phyloP scores from a whole-genome alignment of 1,284 basidiomycete species.

The Cutaneotrichosporon cutaneum region DNA sequence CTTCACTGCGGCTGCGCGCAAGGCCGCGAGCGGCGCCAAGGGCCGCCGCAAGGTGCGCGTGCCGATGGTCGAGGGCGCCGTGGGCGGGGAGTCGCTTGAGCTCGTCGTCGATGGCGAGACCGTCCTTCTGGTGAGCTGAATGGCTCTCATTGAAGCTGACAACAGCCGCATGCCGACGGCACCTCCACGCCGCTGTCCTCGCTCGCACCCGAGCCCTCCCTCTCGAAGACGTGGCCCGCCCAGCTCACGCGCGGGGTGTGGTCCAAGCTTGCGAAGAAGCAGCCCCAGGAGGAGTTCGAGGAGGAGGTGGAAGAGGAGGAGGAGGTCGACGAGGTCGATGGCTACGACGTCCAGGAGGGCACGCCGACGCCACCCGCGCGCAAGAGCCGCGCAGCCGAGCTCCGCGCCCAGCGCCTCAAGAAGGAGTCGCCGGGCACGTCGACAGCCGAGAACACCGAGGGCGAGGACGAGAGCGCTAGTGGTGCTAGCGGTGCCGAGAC shows the following conservation, averaged over 20 bases:
- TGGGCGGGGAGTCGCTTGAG: conserved; percentile 41
- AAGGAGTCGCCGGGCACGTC: conserved; percentile 1
- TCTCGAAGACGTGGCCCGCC: conserved; percentile 45
- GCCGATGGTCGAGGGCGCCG: conserved; percentile 46
- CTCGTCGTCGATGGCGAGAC: conserved; percentile 47
- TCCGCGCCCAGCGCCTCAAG: conserved; percentile 19
- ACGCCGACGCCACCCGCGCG: conserved; percentile 9
- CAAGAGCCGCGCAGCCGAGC: conserved; percentile 24
- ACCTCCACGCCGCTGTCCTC: conserved; percentile 38
- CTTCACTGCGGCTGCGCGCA: conserved; percentile 64
- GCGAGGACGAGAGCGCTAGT: neutral
- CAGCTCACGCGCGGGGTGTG: conserved; percentile 6
- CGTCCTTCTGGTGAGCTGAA: conserved; percentile 47
- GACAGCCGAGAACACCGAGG: conserved; percentile 2
- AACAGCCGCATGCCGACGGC: conserved; percentile 48
- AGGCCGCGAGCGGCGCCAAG: conserved; percentile 64
- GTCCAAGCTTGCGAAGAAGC: conserved; percentile 17
- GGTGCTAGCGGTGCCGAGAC: conserved; percentile 6
- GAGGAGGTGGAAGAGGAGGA: conserved; percentile 22
- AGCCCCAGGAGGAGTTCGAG: conserved; percentile 19
- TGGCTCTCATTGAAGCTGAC: conserved; percentile 13
- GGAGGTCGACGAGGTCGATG: conserved; percentile 21
- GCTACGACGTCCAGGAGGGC: conserved; percentile 8
- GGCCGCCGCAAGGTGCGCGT: conserved; percentile 49
- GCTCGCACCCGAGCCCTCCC: conserved; percentile 40